These are phyloP conservation scores for Monosporascus sp. DNA, from an alignment of 2,329 filamentous ascomycete genomes.

Conservation along the genomic window DNA sequence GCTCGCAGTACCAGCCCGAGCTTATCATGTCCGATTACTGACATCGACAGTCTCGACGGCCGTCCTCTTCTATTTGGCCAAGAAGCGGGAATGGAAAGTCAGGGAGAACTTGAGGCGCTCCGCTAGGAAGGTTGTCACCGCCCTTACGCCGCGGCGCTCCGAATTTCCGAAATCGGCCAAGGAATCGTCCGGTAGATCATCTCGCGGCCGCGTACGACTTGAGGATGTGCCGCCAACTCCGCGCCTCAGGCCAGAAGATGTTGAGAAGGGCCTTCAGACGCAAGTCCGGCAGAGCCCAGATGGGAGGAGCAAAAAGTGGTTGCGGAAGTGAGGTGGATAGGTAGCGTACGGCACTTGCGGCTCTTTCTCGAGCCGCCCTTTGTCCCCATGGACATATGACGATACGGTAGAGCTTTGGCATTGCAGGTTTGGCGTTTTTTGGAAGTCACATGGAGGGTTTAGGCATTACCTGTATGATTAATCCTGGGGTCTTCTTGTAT, in stretches of 20 bases:
- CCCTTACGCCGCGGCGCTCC: slow-evolving; percentile 55
- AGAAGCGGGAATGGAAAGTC: slow-evolving; percentile 80
- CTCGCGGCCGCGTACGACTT: slow-evolving; percentile 39
- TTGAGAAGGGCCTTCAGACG: slow-evolving; percentile 51
- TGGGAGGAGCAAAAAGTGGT: slow-evolving; percentile 23
- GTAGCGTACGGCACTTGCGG: neutral
- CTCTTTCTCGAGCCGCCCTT: neutral
- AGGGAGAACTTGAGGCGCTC: slow-evolving; percentile 67
- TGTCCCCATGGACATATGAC: too few species aligned
- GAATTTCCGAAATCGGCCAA: slow-evolving; percentile 58
- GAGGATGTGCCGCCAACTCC: slow-evolving; percentile 58
- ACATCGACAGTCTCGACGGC: slow-evolving; percentile 52
- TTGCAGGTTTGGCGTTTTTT: too few species aligned
- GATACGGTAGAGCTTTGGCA: too few species aligned
- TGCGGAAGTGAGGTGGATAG: slow-evolving; percentile 16
- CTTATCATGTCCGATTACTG: slow-evolving; percentile 11
- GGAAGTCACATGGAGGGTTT: too few species aligned
- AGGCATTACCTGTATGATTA: too few species aligned
- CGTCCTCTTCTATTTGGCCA: slow-evolving; percentile 71
- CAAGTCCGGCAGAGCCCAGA: slow-evolving; percentile 19
- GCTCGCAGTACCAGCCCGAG: neutral
- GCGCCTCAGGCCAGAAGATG: slow-evolving; percentile 46
- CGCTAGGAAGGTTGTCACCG: slow-evolving; percentile 55
- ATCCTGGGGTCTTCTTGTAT: too few species aligned
- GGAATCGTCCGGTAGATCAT: slow-evolving; percentile 27